Base-by-base conservation (phyloP, 768 basidiomycete species). In the Auriscalpium microsporum region DNA sequence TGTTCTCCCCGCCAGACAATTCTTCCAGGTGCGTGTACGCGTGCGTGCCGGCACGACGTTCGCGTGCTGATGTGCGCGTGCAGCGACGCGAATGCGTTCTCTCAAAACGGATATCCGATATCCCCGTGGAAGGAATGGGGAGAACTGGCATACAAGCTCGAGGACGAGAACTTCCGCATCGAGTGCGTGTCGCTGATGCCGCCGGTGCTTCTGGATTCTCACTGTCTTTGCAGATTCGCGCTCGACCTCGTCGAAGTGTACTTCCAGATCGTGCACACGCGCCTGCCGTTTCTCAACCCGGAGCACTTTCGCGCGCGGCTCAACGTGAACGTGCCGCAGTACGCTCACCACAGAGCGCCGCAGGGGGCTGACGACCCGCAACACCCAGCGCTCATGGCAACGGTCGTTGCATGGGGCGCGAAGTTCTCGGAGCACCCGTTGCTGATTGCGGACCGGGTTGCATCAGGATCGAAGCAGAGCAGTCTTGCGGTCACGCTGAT, bases 181-280 rank as follows among this genome's bases (percentile, higher is more conserved):
- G 91, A 94, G 94, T 95, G 74, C 70, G 91, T 88, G 59, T 50
- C 40, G 45, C 46, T 28, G 7, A 28, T 28, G 28, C 28, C 57
- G 19, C 35, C 36, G 33, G 45, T n/a, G 33, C 51, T n/a, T 36
- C 33, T 45, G 58, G 35, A 61, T 62, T 53, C 13, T 60, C 45
- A 47, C 63, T 46, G 57, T 37, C 61, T 62, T 51, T 56, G 54
- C 65, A 96, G 94, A 71, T 90, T 97, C 65, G 87, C 92, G 3
- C 81, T 87, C 52, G 93, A 97, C 72, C 84, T 96, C 52, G 84
- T 95, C 65, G 92, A 96, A 71, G 91, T 94, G 46, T 97, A 86
- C 73, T 94, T 95, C 68, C 90, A 94, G 69, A 89, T 90, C 57
- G 87, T 90, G 42, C 92, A 94, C 69, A 86, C 88, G 23, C 84